Percentiles rank a stretch among this genome's conserved stretches.
These are phyloP conservation scores for Rhizopogon rudus DNA, from an alignment of 768 basidiomycete genomes.

Conservation along the genomic window DNA sequence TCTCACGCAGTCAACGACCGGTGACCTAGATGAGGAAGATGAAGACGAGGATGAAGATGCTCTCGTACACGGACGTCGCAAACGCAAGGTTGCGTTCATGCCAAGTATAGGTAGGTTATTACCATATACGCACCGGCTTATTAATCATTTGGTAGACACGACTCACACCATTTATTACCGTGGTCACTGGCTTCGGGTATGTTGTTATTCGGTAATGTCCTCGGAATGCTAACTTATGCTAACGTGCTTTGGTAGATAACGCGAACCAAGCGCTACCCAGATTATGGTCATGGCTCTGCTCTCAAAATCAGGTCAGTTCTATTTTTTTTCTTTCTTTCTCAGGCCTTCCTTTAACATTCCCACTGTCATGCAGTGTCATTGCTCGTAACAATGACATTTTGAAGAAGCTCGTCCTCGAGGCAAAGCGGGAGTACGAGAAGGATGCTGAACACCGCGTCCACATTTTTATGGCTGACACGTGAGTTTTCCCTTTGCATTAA, in stretches of 20 bases:
- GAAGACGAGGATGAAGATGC: conserved; percentile 53
- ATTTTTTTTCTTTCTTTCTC: conserved; percentile 5
- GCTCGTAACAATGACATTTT: conserved; percentile 85
- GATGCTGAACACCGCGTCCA: conserved; percentile 89
- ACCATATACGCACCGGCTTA: conserved; percentile 12
- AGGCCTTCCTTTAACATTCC: conserved; percentile 11
- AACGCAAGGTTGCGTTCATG: conserved; percentile 80
- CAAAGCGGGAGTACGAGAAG: conserved; percentile 86
- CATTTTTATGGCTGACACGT: conserved; percentile 87
- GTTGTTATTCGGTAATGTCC: conserved; percentile 16
- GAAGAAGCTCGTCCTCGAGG: conserved; percentile 82
- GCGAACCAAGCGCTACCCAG: conserved; percentile 69
- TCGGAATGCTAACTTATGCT: conserved; percentile 16
- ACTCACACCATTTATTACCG: conserved; percentile 88
- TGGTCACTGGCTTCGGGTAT: conserved; percentile 82
- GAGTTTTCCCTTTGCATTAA: conserved; percentile 31
- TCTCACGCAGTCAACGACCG: conserved; percentile 62
- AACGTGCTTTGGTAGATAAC: conserved; percentile 53
- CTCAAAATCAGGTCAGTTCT: conserved; percentile 70
- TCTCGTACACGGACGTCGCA: conserved; percentile 63
- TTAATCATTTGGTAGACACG: conserved; percentile 47
- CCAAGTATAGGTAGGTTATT: conserved; percentile 66
- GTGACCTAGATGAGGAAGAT: conserved; percentile 79
- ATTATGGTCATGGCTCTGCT: conserved; percentile 67
- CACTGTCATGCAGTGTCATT: conserved; percentile 53